Conservation (phyloP, 148 eudicot species). For the Fallopia convolvulus region DNA sequence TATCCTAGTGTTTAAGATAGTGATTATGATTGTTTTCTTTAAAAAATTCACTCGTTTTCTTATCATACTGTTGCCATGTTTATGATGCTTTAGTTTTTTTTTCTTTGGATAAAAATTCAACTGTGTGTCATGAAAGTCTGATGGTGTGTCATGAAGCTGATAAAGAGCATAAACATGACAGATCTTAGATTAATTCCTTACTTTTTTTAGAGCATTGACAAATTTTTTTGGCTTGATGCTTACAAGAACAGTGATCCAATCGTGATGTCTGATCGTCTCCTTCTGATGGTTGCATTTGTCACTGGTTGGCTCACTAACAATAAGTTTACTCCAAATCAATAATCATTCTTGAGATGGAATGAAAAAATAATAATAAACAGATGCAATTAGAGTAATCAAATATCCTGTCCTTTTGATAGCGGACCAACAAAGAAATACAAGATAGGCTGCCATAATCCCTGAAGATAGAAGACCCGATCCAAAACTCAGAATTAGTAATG, state of each 20-base stretch:
- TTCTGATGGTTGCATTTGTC: conserved; percentile 67
- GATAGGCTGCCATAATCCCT: conserved; percentile 88
- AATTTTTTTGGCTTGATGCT: conserved; percentile 15
- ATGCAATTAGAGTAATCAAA: not conserved
- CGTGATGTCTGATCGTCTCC: conserved; percentile 36
- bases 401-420: conserved; percentile 74
- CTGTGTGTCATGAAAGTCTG: no score
- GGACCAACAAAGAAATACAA: conserved; percentile 90
- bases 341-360: not conserved
- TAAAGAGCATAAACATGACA: no score
- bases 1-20: no score
- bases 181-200: not conserved
- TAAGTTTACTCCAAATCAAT: not conserved
- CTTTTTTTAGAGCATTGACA: not conserved
- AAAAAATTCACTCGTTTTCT: no score
- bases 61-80: no score
- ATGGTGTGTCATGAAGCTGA: no score
- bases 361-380: not conserved
- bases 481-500: not conserved
- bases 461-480: conserved; percentile 67
- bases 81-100: no score
- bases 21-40: no score
- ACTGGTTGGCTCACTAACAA: conserved; percentile 69
- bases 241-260: conserved; percentile 77
- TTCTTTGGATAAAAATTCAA: no score